phyloP scores from a whole-genome alignment of 1,139 yeast species.

The Scheffersomyces lignicola region DNA sequence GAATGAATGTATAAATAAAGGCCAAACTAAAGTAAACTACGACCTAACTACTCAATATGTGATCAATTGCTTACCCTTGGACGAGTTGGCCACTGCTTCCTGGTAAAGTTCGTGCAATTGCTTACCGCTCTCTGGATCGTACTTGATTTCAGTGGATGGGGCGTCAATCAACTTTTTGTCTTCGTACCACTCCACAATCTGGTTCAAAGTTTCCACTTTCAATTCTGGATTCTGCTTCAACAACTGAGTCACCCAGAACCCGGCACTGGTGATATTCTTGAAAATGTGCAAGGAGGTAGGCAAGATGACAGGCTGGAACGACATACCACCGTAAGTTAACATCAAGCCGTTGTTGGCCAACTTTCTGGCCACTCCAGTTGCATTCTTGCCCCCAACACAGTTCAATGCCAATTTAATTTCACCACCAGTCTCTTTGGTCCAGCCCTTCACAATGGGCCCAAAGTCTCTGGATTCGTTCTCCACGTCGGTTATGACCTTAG shows the following conservation, averaged over 20 bases:
- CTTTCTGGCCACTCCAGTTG: constrained; percentile 80
- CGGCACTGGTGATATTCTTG: constrained; percentile 80
- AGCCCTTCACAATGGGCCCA: constrained; percentile 57
- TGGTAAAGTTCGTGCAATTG: constrained; percentile 52
- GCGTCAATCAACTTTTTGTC: constrained; percentile 63
- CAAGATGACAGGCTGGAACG: constrained; percentile 85
- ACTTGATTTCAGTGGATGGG: constrained; percentile 48
- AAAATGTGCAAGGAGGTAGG: constrained; percentile 90
- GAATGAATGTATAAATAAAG: no score
- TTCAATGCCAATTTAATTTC: constrained; percentile 77
- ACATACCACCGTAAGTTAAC: constrained; percentile 97
- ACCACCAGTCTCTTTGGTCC: constrained; percentile 57
- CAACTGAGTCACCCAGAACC: constrained; percentile 92
- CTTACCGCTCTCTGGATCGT: constrained; percentile 40
- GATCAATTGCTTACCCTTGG: constrained; percentile 44
- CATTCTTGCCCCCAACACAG: constrained; percentile 89
- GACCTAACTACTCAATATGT: constrained; percentile 19
- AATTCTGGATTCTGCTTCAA: constrained; percentile 62
- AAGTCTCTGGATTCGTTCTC: constrained; percentile 71
- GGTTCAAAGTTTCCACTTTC: constrained; percentile 59
- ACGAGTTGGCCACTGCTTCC: constrained; percentile 51
- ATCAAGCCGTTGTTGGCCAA: constrained; percentile 65
- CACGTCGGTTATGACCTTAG: constrained; percentile 86
- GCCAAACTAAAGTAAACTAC: not conserved
- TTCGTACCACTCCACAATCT: constrained; percentile 66